Conservation (phyloP, 2,329 filamentous ascomycete species). For the Beauveria bassiana region DNA sequence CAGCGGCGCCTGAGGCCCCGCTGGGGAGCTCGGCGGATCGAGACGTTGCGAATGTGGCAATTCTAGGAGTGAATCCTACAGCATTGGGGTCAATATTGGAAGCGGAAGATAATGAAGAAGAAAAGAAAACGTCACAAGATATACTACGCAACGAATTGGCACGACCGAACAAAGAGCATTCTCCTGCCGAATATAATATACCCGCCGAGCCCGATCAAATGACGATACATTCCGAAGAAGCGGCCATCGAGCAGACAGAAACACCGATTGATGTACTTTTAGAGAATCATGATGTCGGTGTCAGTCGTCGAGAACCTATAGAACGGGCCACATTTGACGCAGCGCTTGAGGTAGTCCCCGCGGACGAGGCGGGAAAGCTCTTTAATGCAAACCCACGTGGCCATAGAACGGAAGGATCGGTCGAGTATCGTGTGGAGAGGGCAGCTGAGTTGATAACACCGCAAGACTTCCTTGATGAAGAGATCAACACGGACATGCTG, state of each 20-base stretch:
- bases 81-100: slow-evolving; percentile 1
- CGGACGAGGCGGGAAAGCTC: background rate
- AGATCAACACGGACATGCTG: slow-evolving; percentile 18
- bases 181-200: background rate
- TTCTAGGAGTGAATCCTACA: background rate
- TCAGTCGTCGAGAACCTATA: background rate
- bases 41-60: background rate
- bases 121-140: background rate
- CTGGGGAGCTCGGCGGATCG: slow-evolving; percentile 14
- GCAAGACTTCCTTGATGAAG: slow-evolving; percentile 16
- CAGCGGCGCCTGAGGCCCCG: background rate
- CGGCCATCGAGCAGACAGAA: background rate
- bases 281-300: background rate
- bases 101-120: background rate
- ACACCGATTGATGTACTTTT: no score
- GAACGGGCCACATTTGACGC: background rate
- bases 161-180: background rate
- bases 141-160: background rate
- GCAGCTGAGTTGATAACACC: background rate
- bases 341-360: background rate
- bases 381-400: background rate
- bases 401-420: background rate
- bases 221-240: background rate
- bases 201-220: background rate
- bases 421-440: background rate